Base-by-base conservation (phyloP, 306 rosid species). In the Adenanthera pavonina region DNA sequence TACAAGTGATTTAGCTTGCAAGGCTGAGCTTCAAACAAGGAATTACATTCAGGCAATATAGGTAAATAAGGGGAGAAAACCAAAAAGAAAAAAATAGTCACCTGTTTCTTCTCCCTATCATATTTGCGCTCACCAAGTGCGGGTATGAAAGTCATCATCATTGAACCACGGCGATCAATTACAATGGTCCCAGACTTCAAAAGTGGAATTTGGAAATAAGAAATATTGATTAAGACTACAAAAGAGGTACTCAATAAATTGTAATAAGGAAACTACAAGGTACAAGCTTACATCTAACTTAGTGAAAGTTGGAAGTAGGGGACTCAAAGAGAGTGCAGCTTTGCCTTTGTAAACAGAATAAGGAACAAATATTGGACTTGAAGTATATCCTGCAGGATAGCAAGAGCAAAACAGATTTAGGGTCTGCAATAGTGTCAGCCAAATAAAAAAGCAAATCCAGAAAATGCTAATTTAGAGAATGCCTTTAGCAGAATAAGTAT, bases 341-440 rank as follows among this genome's bases (percentile, higher is more conserved):
- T 93, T 95, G 69, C 99, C 99, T 89, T 92, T 93, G 86, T 67
- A 95, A 68, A 95, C 89, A 74, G 81, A 54, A 87, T 89, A 93
- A 25, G 97, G 81, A 81, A 92, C 99, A 85, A 65, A 83, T 75
- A 89, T 65, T n/a, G 84, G 86, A 56, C 74, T 85, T 34, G 87
- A 69, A 53, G 57, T 70, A 78, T 86, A 74, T 53, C 94, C 97
- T 89, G 85, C 80, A 80, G 71, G 73, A 81, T 86, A 72, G 81
- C 20, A 57, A 74, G 65, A 70, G 73, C 16, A 76, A 78, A 68
- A 80, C 12, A 72, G 46, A 59, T 46, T 11, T 40, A 74, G 33
- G 60, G 30, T 38, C 17, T 16, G 36, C 72, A 19, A 77, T 49
- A 75, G 59, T 4, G 57, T 36, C 40, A 84, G 33, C 46, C 19